Evolutionary conservation across 2,329 filamentous ascomycete species (phyloP).

Genomic region (Plenodomus lindquistii): DNA sequence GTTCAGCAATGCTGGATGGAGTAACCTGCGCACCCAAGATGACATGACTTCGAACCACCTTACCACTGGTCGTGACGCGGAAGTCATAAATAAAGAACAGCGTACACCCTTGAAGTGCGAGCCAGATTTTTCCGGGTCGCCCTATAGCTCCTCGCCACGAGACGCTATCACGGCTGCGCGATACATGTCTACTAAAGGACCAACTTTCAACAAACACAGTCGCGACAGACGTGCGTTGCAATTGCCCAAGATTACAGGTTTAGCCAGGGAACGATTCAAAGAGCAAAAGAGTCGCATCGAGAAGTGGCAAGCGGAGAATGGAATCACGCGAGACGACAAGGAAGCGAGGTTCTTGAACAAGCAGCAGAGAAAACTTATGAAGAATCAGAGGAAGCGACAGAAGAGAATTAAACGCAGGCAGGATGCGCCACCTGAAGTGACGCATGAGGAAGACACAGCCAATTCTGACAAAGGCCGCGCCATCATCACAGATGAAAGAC

Average conservation of each 20-base stretch:
- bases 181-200: neutral
- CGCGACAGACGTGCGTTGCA: neutral
- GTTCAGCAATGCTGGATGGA: neutral
- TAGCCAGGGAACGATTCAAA: constrained; percentile 2
- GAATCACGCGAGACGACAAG: neutral
- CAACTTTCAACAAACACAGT: neutral
- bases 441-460: neutral
- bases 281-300: constrained; percentile 2
- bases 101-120: neutral
- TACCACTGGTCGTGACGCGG: neutral
- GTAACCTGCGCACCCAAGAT: neutral
- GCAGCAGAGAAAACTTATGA: neutral
- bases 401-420: neutral
- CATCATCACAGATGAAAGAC: neutral
- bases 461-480: too few relatives aligned
- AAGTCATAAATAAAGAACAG: neutral
- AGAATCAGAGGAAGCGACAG: neutral
- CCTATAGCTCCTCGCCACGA: neutral
- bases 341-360: neutral
- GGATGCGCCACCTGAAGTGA: neutral
- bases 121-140: neutral
- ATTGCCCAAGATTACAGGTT: constrained; percentile 1
- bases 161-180: neutral
- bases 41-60: neutral
- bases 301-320: constrained; percentile 1